Evolutionary conservation across 2,329 filamentous ascomycete species (phyloP).

Genomic region (Alternaria panax): DNA sequence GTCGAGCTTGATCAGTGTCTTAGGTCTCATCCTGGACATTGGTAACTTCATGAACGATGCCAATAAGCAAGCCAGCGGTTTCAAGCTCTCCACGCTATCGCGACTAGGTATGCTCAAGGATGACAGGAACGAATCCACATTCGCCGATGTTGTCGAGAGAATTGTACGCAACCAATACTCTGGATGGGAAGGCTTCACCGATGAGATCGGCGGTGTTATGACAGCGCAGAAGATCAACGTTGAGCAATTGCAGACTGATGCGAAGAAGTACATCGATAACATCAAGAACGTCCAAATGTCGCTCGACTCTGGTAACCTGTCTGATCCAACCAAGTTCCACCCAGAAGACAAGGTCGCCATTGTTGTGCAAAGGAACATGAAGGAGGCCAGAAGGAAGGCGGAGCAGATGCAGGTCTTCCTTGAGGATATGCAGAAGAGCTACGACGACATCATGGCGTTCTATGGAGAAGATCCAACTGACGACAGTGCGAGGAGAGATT

Average conservation of each 20-base stretch:
- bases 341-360: slow-evolving; percentile 94
- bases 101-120: slow-evolving; percentile 98
- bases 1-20: slow-evolving; percentile 91
- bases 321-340: slow-evolving; percentile 97
- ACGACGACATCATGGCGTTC: slow-evolving; percentile 94
- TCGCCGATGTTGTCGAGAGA: slow-evolving; percentile 94
- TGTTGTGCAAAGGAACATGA: slow-evolving; percentile 92
- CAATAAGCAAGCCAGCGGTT: slow-evolving; percentile 96
- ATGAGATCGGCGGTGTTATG: slow-evolving; percentile 83
- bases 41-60: slow-evolving; percentile 99
- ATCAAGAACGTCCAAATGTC: slow-evolving; percentile 93
- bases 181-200: slow-evolving; percentile 88
- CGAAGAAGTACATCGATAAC: slow-evolving; percentile 91
- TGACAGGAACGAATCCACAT: slow-evolving; percentile 96
- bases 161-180: slow-evolving; percentile 97
- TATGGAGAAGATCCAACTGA: slow-evolving; percentile 94
- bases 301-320: slow-evolving; percentile 90
- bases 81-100: slow-evolving; percentile 95
- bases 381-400: slow-evolving; percentile 92
- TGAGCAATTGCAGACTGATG: slow-evolving; percentile 86
- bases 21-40: slow-evolving; percentile 94
- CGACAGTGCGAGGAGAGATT: slow-evolving; percentile 91
- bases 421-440: slow-evolving; percentile 89
- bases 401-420: slow-evolving; percentile 94
- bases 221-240: slow-evolving; percentile 90